phyloP scores from a whole-genome alignment of 164 flowering plant species.

The Platanus orientalis region DNA sequence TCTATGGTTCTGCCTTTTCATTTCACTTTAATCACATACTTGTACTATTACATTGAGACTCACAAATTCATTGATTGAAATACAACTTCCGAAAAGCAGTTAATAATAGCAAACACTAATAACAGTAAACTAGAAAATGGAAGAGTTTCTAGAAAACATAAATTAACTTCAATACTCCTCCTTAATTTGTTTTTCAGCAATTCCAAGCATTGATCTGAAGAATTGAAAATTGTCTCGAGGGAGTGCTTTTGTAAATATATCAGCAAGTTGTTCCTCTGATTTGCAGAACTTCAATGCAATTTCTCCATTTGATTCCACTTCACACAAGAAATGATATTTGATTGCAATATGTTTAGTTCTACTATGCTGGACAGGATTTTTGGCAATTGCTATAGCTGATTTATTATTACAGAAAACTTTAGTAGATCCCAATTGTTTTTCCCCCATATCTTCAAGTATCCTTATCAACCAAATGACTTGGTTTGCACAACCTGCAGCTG shows the following conservation, averaged over 20 bases:
- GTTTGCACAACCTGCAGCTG: conserved; percentile 1
- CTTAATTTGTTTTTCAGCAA: neutral
- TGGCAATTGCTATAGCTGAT: neutral
- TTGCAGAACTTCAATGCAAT: neutral
- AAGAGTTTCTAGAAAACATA: too few relatives aligned
- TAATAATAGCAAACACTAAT: too few relatives aligned
- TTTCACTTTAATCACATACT: too few relatives aligned
- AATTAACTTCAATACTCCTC: too few relatives aligned
- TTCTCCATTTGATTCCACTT: neutral
- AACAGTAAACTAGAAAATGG: too few relatives aligned
- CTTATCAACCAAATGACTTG: conserved; percentile 6
- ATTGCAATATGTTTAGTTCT: conserved; percentile 1
- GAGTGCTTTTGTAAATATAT: conserved; percentile 1
- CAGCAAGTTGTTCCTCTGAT: neutral
- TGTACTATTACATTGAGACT: too few relatives aligned
- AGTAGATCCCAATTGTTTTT: neutral
- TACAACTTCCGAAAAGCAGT: too few relatives aligned
- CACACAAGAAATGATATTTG: conserved; percentile 1
- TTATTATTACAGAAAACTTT: conserved; percentile 4
- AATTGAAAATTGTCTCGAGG: neutral
- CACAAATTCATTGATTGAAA: too few relatives aligned
- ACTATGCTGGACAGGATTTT: neutral
- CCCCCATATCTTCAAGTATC: neutral
- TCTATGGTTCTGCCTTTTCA: too few relatives aligned
- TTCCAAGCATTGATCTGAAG: too few relatives aligned